Evolutionary conservation across 192 early-diverging fungal species (phyloP).

Genomic region (Coemansia sp.): DNA sequence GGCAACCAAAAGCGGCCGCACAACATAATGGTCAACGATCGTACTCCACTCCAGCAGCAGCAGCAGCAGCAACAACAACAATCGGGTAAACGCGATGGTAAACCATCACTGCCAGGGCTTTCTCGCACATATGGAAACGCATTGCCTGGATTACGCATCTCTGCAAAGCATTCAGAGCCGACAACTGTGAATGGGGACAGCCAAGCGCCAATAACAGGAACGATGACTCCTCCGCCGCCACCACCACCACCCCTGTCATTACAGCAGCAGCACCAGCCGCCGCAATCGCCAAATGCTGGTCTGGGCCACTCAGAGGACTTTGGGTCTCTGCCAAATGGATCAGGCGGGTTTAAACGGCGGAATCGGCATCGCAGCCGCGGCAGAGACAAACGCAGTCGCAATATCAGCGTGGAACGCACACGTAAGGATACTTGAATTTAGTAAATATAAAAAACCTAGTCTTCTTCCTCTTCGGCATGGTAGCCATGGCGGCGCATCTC

Average conservation of each 20-base stretch:
- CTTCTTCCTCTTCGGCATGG: slow-evolving; percentile 53
- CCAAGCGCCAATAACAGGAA: no score
- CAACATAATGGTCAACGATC: slow-evolving; percentile 7
- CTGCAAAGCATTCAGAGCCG: not conserved
- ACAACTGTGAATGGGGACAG: not conserved
- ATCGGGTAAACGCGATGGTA: not conserved
- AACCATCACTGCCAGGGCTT: not conserved
- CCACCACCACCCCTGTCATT: no score
- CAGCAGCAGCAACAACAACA: slow-evolving; percentile 2
- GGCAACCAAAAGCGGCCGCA: slow-evolving; percentile 12
- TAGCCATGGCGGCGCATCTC: slow-evolving; percentile 91
- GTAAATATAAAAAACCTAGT: slow-evolving; percentile 4
- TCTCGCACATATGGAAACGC: not conserved
- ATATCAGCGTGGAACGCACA: slow-evolving; percentile 20
- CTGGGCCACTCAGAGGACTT: no score
- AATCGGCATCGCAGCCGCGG: slow-evolving; percentile 19
- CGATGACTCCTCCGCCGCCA: not conserved
- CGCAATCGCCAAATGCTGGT: no score
- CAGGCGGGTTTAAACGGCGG: slow-evolving; percentile 23
- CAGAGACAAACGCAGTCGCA: slow-evolving; percentile 17
- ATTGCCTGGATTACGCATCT: not conserved
- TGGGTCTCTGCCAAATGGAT: no score
- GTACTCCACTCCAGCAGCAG: not conserved
- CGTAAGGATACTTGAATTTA: slow-evolving; percentile 8
- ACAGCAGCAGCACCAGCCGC: no score